These are phyloP conservation scores for Basidioascus undulatus DNA, from an alignment of 768 basidiomycete genomes.

Conservation along the genomic window DNA sequence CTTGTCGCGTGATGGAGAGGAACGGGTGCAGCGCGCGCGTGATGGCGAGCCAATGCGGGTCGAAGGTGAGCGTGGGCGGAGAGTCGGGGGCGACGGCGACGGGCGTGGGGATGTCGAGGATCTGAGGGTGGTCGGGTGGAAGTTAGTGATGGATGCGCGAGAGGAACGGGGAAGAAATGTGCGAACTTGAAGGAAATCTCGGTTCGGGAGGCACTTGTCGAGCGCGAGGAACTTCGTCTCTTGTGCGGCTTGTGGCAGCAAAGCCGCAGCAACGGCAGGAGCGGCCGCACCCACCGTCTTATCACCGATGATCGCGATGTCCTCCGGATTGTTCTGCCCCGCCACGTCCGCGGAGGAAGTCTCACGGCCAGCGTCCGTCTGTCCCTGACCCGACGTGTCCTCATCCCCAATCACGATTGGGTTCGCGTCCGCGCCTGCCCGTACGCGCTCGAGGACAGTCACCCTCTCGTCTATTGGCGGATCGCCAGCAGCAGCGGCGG, in stretches of 20 bases:
- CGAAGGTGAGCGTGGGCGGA: slow-evolving; percentile 31
- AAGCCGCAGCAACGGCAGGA: background rate
- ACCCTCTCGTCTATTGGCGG: too few relatives aligned
- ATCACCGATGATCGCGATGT: slow-evolving; percentile 20
- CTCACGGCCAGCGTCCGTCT: background rate
- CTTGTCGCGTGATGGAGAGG: slow-evolving; percentile 31
- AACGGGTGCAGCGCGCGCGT: slow-evolving; percentile 61
- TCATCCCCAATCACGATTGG: background rate
- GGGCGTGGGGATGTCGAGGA: slow-evolving; percentile 10
- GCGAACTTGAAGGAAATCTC: slow-evolving; percentile 42
- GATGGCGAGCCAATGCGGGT: slow-evolving; percentile 86
- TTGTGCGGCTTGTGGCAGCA: background rate
- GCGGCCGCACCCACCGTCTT: background rate
- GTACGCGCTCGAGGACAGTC: too few relatives aligned
- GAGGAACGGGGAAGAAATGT: background rate
- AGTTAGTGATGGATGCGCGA: too few relatives aligned
- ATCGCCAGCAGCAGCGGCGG: too few relatives aligned
- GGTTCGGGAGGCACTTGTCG: slow-evolving; percentile 55
- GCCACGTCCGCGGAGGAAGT: background rate
- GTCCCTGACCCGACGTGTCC: background rate
- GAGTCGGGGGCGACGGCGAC: slow-evolving; percentile 6
- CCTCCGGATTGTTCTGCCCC: slow-evolving; percentile 22
- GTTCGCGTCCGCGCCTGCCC: background rate
- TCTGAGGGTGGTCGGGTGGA: slow-evolving; percentile 1
- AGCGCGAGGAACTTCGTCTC: slow-evolving; percentile 65